These are phyloP conservation scores for Eucalyptus tenuipes DNA, from an alignment of 345 rosid species.

Conservation along the genomic window DNA sequence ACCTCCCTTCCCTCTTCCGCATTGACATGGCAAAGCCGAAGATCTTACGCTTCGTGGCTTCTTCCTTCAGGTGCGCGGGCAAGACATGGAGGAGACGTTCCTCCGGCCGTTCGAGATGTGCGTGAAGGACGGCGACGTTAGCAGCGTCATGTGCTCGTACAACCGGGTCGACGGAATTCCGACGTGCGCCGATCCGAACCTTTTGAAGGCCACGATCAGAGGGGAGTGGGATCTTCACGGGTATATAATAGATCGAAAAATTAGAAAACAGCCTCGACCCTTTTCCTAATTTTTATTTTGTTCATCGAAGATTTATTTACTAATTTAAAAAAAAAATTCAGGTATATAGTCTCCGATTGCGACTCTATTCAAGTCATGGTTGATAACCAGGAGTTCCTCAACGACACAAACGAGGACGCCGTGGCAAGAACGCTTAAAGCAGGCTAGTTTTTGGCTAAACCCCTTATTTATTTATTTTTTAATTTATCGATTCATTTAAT, in stretches of 20 bases:
- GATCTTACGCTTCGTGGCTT: neutral
- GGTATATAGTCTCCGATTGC: constrained; percentile 55
- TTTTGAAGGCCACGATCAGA: constrained; percentile 19
- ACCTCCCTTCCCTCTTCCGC: neutral
- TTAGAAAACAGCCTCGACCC: neutral
- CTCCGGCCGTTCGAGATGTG: constrained; percentile 27
- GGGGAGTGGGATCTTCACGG: constrained; percentile 49
- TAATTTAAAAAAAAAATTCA: neutral
- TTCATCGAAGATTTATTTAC: neutral
- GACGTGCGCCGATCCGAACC: constrained; percentile 27
- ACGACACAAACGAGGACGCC: constrained; percentile 40
- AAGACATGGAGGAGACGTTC: constrained; percentile 24
- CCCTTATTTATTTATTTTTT: neutral
- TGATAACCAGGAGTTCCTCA: constrained; percentile 21
- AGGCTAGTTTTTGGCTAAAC: constrained; percentile 3
- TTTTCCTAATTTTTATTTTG: neutral
- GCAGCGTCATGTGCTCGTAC: constrained; percentile 42
- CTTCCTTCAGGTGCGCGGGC: constrained; percentile 8
- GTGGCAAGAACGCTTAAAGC: constrained; percentile 44
- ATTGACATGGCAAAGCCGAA: neutral
- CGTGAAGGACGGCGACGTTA: constrained; percentile 31
- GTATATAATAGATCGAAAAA: neutral
- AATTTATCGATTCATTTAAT: no score
- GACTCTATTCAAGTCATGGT: constrained; percentile 40
- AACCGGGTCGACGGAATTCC: constrained; percentile 32